Base-by-base conservation (phyloP, 2,329 filamentous ascomycete genomes). In the Trichoderma lentiforme region DNA sequence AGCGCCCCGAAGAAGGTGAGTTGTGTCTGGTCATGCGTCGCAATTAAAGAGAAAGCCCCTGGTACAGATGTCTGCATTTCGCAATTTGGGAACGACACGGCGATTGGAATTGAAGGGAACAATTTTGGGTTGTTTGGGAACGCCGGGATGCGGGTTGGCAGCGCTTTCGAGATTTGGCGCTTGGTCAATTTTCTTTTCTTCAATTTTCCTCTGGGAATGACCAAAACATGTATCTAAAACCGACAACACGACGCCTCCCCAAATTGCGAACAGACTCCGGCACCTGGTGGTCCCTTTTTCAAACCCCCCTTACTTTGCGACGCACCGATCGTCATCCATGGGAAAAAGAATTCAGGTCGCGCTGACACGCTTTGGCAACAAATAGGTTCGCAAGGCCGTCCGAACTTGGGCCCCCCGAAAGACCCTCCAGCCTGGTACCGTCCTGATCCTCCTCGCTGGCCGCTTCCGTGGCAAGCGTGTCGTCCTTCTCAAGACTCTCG, bases 401-500 rank as follows among this genome's bases (percentile, higher is more conserved):
- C 94, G 93, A 83, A 88, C 94, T 81, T 92, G 94, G 86, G 91
- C 94, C 86, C 90, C 94, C 81, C 94, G 96, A 84, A 86, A 92
- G 83, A 92, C 93, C 79, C 95, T 99, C 83, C 89, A 94, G 86
- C 95, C 96, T 83, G 96, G 96, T 83, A 93, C 94, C 84, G 90
- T 99, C 84, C 93, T 99, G 84, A 99, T 99, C 87, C 94, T 99
- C 84, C 94, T 99, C 84, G 96, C 96, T 85, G 96, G 96, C 82
- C 96, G 96, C 83, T 99, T 98, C 94, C 95, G 96, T 82, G 96
- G 96, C 90, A 99, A 99, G 94, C 96, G 96, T 84, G 96, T 99
- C 82, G 90, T 99, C 82, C 94, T 98, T 87, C 93, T 99, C 85
- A 98, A 98, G 92, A 90, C 92, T 86, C 95, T 99, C 83, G 89